Base-by-base conservation (phyloP, 192 early-diverging fungal species). In the Coemansia javaensis region DNA sequence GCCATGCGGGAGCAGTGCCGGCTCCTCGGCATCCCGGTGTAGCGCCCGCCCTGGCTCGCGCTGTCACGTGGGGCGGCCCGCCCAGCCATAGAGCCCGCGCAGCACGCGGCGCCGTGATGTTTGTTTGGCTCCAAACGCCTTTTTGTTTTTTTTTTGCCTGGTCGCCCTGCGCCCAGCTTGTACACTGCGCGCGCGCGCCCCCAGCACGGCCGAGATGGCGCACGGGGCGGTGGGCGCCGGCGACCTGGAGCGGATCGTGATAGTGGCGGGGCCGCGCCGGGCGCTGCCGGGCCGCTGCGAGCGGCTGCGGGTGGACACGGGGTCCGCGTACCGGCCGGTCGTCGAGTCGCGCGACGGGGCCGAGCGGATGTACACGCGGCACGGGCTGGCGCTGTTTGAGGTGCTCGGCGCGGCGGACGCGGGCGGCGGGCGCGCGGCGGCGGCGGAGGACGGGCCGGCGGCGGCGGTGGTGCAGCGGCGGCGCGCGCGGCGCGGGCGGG, bases 1-100 rank as follows among this genome's bases (percentile, higher is more conserved):
- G 18, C 35, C 4, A 31, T 85, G 32, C 59, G 44, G 15, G 81
- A 82, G 22, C 66, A 86, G 13, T 91, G 89, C 64, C 63, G 56
- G 22, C 51, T 65, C 46, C 59, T 80, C 18, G 81, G 79, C 17
- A 78, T 80, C 20, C 45, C 67, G 9, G 63, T 64, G 7, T 63
- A 22, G n/a, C n/a, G n/a, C n/a, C n/a, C n/a, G n/a, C n/a, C n/a
- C n/a, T n/a, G n/a, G n/a, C n/a, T n/a, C n/a, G n/a, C n/a, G n/a
- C n/a, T 37, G 15, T 37, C 36, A 37, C n/a, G n/a, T n/a, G n/a
- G n/a, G n/a, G n/a, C n/a, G n/a, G n/a, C n/a, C n/a, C n/a, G n/a
- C n/a, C n/a, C n/a, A n/a, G n/a, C n/a, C n/a, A n/a, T n/a, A n/a
- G n/a, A n/a, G n/a, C n/a, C n/a, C n/a, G n/a, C n/a, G n/a, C n/a